These are phyloP conservation scores for Phytophthora uliginosa DNA, from an alignment of 352 stramenopile genomes.

Conservation along the genomic window DNA sequence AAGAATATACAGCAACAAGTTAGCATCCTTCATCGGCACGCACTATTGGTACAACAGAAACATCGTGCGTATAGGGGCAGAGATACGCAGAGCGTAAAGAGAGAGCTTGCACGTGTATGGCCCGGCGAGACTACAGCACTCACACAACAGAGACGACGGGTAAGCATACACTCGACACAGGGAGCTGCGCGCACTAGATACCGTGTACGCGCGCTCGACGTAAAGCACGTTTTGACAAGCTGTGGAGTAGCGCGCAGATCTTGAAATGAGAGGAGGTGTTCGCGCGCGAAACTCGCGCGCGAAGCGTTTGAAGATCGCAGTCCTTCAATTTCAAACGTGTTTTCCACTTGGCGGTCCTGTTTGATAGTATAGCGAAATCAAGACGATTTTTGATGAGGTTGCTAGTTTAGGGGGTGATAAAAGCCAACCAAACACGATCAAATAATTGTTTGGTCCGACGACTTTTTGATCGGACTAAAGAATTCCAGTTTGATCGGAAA, in stretches of 20 bases:
- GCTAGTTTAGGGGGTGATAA: constrained; percentile 1
- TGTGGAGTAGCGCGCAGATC: not conserved
- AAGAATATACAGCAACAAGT: too few species aligned
- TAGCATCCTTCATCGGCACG: too few species aligned
- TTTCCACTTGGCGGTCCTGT: not conserved
- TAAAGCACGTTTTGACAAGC: too few species aligned
- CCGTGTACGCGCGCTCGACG: too few species aligned
- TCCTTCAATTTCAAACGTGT: not conserved
- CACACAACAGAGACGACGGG: too few species aligned
- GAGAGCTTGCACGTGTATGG: too few species aligned
- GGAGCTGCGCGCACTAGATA: too few species aligned
- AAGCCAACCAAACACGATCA: not conserved
- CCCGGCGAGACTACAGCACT: too few species aligned
- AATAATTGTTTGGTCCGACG: not conserved
- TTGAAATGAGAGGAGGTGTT: not conserved
- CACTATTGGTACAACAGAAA: too few species aligned
- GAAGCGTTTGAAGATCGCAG: not conserved
- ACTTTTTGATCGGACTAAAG: not conserved
- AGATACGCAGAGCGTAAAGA: too few species aligned
- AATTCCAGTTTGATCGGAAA: not conserved
- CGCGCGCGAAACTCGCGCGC: not conserved
- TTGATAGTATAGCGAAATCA: not conserved
- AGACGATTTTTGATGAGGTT: not conserved
- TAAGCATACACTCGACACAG: too few species aligned
- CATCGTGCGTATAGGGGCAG: too few species aligned